phyloP scores from a whole-genome alignment of 1,284 basidiomycete genomes.

The Puccinia novopanici region DNA sequence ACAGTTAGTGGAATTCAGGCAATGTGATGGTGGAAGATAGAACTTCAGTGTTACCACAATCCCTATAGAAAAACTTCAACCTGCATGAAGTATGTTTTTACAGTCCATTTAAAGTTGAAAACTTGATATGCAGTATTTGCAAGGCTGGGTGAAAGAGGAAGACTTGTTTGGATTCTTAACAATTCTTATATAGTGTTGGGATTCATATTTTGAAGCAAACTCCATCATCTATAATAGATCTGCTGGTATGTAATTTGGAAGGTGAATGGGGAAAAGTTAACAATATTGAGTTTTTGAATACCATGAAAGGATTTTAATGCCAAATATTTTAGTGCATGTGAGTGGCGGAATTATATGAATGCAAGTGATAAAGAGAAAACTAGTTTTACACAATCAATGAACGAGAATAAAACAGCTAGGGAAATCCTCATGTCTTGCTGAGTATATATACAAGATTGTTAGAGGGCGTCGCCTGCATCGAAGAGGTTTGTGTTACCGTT shows the following conservation, averaged over 20 bases:
- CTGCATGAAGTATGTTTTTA: too few relatives aligned
- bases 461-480: constrained; percentile 49
- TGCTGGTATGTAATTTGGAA: background rate
- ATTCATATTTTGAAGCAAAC: background rate
- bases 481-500: constrained; percentile 40
- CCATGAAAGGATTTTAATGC: background rate
- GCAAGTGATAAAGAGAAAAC: background rate
- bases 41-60: too few relatives aligned
- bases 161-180: background rate
- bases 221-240: background rate
- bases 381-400: background rate
- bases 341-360: background rate
- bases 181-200: background rate
- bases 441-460: constrained; percentile 8
- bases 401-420: constrained; percentile 6
- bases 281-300: background rate
- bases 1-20: too few relatives aligned
- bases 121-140: background rate
- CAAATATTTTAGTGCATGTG: background rate
- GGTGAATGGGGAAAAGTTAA: background rate
- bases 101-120: background rate
- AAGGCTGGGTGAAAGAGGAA: background rate
- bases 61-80: too few relatives aligned
- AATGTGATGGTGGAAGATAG: too few relatives aligned
- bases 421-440: background rate